Evolutionary conservation across 129 eudicot species (phyloP).

Genomic region (Smallanthus sonchifolius): DNA sequence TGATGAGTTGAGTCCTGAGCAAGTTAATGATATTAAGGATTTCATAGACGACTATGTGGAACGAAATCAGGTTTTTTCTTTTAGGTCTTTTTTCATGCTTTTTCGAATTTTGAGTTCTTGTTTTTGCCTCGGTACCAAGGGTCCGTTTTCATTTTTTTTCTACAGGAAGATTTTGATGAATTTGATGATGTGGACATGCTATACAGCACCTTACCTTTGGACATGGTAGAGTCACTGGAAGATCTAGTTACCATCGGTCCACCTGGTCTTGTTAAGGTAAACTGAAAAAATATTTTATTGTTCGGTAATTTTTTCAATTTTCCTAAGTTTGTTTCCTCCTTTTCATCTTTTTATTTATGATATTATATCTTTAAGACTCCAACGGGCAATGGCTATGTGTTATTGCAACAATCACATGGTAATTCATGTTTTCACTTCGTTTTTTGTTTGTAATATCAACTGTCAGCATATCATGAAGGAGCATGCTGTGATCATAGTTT

Average conservation of each 20-base stretch:
- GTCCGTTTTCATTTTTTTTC: not conserved
- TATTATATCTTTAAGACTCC: constrained; percentile 3
- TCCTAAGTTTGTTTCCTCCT: not conserved
- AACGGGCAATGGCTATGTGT: not conserved
- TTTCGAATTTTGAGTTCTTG: not conserved
- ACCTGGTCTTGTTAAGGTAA: constrained; percentile 85
- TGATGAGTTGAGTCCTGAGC: constrained; percentile 96
- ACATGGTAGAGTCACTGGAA: constrained; percentile 94
- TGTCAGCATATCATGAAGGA: not conserved
- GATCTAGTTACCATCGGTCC: constrained; percentile 82
- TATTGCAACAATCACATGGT: not conserved
- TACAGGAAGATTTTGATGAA: constrained; percentile 96
- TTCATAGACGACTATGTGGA: constrained; percentile 97
- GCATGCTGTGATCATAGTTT: constrained; percentile 21
- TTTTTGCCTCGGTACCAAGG: not conserved
- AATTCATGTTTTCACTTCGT: not conserved
- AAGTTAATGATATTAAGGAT: constrained; percentile 95
- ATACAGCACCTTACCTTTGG: constrained; percentile 77
- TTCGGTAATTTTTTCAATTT: not conserved
- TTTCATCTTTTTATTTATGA: not conserved
- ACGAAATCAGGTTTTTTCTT: constrained; percentile 75
- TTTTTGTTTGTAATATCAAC: not conserved
- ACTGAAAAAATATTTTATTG: not conserved
- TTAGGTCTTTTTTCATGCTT: not conserved
- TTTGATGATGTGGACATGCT: constrained; percentile 93